A percentile compares a stretch with the other conserved stretches of the same genome.
phyloP scores from a whole-genome alignment of 2,329 filamentous ascomycete species.

The Venturia oleaginea region DNA sequence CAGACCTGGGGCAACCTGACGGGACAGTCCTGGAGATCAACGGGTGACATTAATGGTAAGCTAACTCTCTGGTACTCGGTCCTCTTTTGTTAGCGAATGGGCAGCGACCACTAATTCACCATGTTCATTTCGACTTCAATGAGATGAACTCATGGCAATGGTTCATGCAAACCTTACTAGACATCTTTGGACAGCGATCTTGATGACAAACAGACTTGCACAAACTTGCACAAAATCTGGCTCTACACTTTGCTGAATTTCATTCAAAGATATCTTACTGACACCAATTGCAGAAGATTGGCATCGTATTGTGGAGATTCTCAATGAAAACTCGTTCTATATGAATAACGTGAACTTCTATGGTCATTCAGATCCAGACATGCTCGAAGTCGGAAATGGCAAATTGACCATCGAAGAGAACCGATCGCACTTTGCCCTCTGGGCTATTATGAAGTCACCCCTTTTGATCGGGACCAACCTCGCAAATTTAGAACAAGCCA shows the following conservation, averaged over 20 bases:
- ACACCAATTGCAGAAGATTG: conserved; percentile 13
- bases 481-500: conserved; percentile 28
- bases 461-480: conserved; percentile 35
- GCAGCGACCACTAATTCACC: too few relatives aligned
- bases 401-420: conserved; percentile 19
- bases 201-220: not conserved
- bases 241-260: not conserved
- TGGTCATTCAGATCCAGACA: conserved; percentile 31
- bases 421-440: conserved; percentile 30
- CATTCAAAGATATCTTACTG: not conserved
- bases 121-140: not conserved
- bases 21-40: conserved; percentile 36
- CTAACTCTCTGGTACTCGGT: too few relatives aligned
- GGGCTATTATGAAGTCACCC: conserved; percentile 35
- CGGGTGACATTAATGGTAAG: conserved; percentile 20
- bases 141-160: not conserved
- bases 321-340: conserved; percentile 30
- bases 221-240: not conserved
- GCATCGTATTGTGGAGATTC: conserved; percentile 23
- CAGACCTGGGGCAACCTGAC: conserved; percentile 41
- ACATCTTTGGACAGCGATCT: not conserved
- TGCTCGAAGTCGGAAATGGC: conserved; percentile 29
- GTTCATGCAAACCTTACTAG: not conserved
- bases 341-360: conserved; percentile 29
- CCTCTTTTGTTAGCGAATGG: too few relatives aligned